A percentile compares a stretch with the other conserved stretches of the same genome.
Evolutionary conservation across 2,329 filamentous ascomycete species (phyloP).

Genomic region (Diaporthe velutina): DNA sequence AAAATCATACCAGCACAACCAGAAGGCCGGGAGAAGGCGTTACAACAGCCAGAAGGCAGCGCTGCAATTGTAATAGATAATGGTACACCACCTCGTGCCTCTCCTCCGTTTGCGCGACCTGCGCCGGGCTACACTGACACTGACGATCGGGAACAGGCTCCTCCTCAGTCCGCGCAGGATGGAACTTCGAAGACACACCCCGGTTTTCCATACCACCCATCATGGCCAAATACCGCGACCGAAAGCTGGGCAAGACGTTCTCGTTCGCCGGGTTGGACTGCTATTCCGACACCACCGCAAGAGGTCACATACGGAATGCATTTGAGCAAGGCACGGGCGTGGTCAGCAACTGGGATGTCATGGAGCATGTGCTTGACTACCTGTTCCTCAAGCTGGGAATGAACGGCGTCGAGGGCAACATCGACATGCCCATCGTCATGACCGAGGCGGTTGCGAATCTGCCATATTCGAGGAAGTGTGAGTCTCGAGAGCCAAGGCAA

Average conservation of each 20-base stretch:
- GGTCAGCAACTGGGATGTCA: constrained; percentile 97
- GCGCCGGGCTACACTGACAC: constrained; percentile 39
- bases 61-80: constrained; percentile 98
- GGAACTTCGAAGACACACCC: constrained; percentile 91
- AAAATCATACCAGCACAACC: constrained; percentile 65
- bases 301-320: constrained; percentile 89
- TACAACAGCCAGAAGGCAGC: constrained; percentile 63
- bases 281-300: constrained; percentile 92
- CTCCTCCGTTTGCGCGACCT: constrained; percentile 1
- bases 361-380: constrained; percentile 95
- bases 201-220: constrained; percentile 86
- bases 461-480: constrained; percentile 89
- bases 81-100: constrained; percentile 68
- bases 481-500: constrained; percentile 48
- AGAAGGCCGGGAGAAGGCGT: constrained; percentile 80
- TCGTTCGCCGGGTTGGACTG: constrained; percentile 94
- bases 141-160: constrained; percentile 71
- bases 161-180: constrained; percentile 89
- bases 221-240: constrained; percentile 94
- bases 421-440: constrained; percentile 92
- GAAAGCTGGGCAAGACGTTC: constrained; percentile 92
- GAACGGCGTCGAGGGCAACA: constrained; percentile 77
- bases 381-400: constrained; percentile 94
- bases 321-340: constrained; percentile 94
- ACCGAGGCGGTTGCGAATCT: constrained; percentile 95